phyloP scores from a whole-genome alignment of 139 green algal species.

The Chlorella sp. region DNA sequence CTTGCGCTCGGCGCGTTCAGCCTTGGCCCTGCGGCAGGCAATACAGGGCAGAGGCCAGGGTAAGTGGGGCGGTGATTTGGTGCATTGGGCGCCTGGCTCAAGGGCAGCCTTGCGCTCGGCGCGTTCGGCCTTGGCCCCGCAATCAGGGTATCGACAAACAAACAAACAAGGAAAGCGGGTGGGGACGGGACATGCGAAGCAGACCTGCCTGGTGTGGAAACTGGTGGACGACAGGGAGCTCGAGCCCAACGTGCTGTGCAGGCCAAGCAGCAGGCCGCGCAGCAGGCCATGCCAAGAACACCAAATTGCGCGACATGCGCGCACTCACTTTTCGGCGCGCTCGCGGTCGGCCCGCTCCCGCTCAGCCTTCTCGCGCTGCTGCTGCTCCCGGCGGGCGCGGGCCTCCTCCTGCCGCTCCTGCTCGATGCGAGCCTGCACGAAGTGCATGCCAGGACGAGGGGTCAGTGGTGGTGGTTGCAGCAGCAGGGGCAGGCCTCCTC shows the following conservation, averaged over 20 bases:
- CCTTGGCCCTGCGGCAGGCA: constrained; percentile 6
- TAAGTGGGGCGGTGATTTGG: too few relatives aligned
- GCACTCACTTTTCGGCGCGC: constrained; percentile 28
- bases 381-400: constrained; percentile 43
- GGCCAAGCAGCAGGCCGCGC: neutral
- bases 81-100: too few relatives aligned
- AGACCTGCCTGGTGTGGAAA: too few relatives aligned
- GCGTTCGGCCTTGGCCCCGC: constrained; percentile 33
- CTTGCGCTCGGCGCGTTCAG: constrained; percentile 44
- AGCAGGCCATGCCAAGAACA: neutral
- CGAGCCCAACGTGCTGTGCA: too few relatives aligned
- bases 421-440: constrained; percentile 39
- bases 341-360: constrained; percentile 54
- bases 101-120: constrained; percentile 44
- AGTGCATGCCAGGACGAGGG: too few relatives aligned
- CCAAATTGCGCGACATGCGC: too few relatives aligned
- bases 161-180: too few relatives aligned
- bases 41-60: neutral
- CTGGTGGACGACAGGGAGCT: too few relatives aligned
- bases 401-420: constrained; percentile 41
- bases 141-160: too few relatives aligned
- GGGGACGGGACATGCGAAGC: too few relatives aligned
- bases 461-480: too few relatives aligned
- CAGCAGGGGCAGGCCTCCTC: too few relatives aligned
- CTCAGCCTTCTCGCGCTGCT: constrained; percentile 45